These are phyloP conservation scores for Chrysosporium queenslandicum DNA, from an alignment of 2,329 filamentous ascomycete genomes.

Conservation along the genomic window DNA sequence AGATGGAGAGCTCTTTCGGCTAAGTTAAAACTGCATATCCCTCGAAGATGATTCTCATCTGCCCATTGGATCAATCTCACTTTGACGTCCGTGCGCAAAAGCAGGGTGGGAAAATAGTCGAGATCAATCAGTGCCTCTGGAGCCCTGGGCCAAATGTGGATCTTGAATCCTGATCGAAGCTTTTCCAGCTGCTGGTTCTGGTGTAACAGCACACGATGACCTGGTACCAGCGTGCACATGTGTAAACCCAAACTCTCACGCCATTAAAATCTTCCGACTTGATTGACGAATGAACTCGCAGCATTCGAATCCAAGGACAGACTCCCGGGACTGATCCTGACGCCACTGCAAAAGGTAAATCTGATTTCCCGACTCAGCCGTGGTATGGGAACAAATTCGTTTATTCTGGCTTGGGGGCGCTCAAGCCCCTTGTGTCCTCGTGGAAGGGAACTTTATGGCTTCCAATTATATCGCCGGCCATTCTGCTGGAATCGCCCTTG, in stretches of 20 bases:
- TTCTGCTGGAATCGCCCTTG: constrained; percentile 3
- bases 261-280: neutral
- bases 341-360: constrained; percentile 8
- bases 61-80: neutral
- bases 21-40: constrained; percentile 1
- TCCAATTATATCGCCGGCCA: neutral
- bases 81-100: constrained; percentile 9
- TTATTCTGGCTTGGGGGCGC: neutral
- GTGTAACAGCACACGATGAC: no score
- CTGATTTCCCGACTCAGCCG: constrained; percentile 6
- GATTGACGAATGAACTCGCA: neutral
- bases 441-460: neutral
- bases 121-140: neutral
- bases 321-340: constrained; percentile 2
- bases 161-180: neutral
- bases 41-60: no score
- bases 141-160: neutral
- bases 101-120: neutral
- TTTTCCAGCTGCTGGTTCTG: neutral
- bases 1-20: neutral
- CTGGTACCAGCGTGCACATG: neutral
- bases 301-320: neutral
- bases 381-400: constrained; percentile 1
- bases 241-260: neutral
- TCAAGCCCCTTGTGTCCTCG: constrained; percentile 1